Evolutionary conservation across 2,329 filamentous ascomycete genomes (phyloP), one percentile per base, ranked within the genome.

Genomic region (Nothopassalora personata): DNA sequence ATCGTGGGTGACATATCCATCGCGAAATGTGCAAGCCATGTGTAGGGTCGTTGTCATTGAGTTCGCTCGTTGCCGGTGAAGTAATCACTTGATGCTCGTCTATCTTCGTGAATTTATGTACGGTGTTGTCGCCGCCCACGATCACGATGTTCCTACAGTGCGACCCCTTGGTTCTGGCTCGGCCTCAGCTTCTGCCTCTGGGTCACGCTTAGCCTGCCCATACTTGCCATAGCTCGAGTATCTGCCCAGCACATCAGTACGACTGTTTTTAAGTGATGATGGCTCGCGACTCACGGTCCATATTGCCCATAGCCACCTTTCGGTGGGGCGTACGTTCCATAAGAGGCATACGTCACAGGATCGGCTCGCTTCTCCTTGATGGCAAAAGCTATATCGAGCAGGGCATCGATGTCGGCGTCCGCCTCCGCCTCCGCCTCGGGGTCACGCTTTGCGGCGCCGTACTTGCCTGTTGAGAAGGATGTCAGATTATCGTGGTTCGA

Each of bases 391-490:
- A 59, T n/a, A 30, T 60, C 53, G 13, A 56, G 54, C 10, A 57
- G 30, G 50, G 53, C 54, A 30, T 60, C 58, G 10, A 56, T 33
- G 13, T 56, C 53, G 13, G 58, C 58, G 9, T 60, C 59, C 8
- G 56, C 59, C 49, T 61, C 59, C 10, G 56, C 59, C 49, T 61
- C 59, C 10, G 59, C 55, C 18, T 51, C 50, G 11, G 56, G 49
- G 8, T 50, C 39, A 27, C 58, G 58, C 46, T 43, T 54, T 34
- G 57, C 47, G 31, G 27, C 28, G 7, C 34, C 46, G 53, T 60
- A 60, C 18, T 50, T 18, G 39, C 39, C 23, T 47, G n/a, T 19
- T 3, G n/a, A n/a, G 49, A 11, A 7, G 30, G 8, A 3, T 15
- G 27, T 30, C 15, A 19, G 27, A 10, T 18, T 5, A 15, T 11